Percentiles rank a stretch among this genome's conserved stretches.
Conservation (phyloP, 106 monocot genomes). For the Narthecium ossifragum region DNA sequence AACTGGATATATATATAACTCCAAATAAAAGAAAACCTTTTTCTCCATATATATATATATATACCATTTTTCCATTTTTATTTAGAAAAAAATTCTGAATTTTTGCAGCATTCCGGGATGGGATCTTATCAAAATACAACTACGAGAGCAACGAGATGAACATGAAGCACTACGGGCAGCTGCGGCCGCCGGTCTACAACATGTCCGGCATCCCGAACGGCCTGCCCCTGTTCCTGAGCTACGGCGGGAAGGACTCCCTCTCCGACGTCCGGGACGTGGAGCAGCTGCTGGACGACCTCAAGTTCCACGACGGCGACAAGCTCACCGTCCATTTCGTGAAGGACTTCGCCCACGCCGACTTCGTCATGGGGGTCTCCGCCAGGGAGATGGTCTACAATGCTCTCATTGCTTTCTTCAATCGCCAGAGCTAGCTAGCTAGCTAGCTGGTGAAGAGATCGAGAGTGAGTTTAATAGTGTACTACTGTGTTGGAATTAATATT, state of each 20-base stretch:
- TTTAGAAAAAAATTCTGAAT: not conserved
- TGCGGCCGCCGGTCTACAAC: slow-evolving; percentile 50
- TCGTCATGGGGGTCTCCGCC: slow-evolving; percentile 58
- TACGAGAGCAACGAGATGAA: slow-evolving; percentile 37
- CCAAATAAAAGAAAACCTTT: too few relatives aligned
- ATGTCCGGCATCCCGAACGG: slow-evolving; percentile 39
- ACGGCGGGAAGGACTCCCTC: slow-evolving; percentile 62
- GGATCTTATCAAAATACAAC: slow-evolving; percentile 47
- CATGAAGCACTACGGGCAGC: slow-evolving; percentile 41
- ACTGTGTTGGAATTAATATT: too few relatives aligned
- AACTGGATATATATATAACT: too few relatives aligned
- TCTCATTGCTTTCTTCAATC: slow-evolving; percentile 43
- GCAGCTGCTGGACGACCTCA: slow-evolving; percentile 37
- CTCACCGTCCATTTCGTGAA: slow-evolving; percentile 43
- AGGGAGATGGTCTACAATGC: slow-evolving; percentile 49
- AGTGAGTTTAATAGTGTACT: too few relatives aligned
- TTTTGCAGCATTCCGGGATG: slow-evolving; percentile 37
- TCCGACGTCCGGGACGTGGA: slow-evolving; percentile 50
- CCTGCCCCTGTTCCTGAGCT: slow-evolving; percentile 77
- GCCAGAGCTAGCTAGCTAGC: too few relatives aligned
- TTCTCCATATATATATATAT: too few relatives aligned
- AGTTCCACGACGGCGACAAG: slow-evolving; percentile 31
- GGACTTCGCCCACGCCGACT: slow-evolving; percentile 72
- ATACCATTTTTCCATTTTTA: too few relatives aligned
- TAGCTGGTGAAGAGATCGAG: too few relatives aligned